A percentile compares a stretch with the other conserved stretches of the same genome.
These are phyloP conservation scores for Chloris gayana DNA, from an alignment of 176 grass and related monocot species.

Conservation along the genomic window DNA sequence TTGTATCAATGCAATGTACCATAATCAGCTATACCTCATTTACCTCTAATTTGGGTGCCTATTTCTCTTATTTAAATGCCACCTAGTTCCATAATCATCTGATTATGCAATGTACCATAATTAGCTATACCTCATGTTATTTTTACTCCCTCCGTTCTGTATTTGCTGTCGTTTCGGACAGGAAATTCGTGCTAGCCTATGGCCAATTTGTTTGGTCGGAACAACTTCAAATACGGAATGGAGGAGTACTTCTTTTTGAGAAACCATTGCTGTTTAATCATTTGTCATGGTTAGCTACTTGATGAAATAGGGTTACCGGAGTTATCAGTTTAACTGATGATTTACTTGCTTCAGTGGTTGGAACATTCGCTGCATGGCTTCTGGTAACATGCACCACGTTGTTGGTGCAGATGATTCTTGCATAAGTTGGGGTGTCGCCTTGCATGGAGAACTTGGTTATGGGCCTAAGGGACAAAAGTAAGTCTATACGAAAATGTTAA, in stretches of 20 bases:
- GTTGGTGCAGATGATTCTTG: constrained; percentile 97
- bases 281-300: constrained; percentile 23
- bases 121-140: too few relatives aligned
- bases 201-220: too few relatives aligned
- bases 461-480: constrained; percentile 93
- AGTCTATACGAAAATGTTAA: constrained; percentile 25
- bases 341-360: constrained; percentile 79
- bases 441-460: constrained; percentile 88
- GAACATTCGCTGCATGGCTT: constrained; percentile 98
- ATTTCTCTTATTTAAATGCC: background rate
- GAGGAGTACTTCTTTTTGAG: constrained; percentile 4
- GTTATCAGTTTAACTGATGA: constrained; percentile 25
- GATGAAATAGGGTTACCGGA: constrained; percentile 19
- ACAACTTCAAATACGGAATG: too few relatives aligned
- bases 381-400: constrained; percentile 95
- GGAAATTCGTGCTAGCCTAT: too few relatives aligned
- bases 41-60: background rate
- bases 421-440: constrained; percentile 89
- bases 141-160: too few relatives aligned
- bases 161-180: too few relatives aligned
- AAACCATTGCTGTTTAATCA: background rate
- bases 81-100: background rate
- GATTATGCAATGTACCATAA: too few relatives aligned
- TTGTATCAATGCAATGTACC: constrained; percentile 13
- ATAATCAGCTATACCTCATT: constrained; percentile 20